phyloP scores from a whole-genome alignment of 106 monocot species.

The Acorus gramineus region DNA sequence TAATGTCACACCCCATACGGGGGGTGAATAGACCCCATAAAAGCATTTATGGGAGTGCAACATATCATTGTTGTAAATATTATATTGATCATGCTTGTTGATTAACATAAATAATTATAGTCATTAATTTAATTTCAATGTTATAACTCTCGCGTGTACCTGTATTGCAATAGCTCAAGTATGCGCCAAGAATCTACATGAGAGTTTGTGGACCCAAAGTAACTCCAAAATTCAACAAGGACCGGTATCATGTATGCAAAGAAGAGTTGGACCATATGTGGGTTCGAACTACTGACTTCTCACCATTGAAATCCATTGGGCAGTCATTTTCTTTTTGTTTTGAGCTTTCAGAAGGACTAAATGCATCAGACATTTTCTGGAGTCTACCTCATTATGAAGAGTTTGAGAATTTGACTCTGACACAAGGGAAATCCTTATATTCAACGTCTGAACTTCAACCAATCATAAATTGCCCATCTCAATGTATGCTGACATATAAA shows the following conservation, averaged over 20 bases:
- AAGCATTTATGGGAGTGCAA: no score
- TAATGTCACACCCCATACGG: no score
- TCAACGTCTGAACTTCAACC: slow-evolving; percentile 43
- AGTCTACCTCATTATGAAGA: slow-evolving; percentile 37
- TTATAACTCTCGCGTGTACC: slow-evolving; percentile 3
- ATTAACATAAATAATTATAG: neutral
- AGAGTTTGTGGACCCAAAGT: slow-evolving; percentile 25
- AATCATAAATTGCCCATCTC: slow-evolving; percentile 29
- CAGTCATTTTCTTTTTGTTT: slow-evolving; percentile 47
- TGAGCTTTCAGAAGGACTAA: slow-evolving; percentile 26
- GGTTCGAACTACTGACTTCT: slow-evolving; percentile 80
- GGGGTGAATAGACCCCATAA: no score
- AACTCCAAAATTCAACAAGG: slow-evolving; percentile 25
- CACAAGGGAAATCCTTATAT: slow-evolving; percentile 4
- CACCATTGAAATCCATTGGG: slow-evolving; percentile 48
- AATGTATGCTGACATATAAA: slow-evolving; percentile 41
- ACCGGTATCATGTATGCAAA: slow-evolving; percentile 53
- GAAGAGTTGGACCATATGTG: slow-evolving; percentile 50
- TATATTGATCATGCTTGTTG: slow-evolving; percentile 4
- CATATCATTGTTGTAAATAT: no score
- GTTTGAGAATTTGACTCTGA: slow-evolving; percentile 44
- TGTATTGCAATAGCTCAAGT: slow-evolving; percentile 54
- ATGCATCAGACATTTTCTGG: slow-evolving; percentile 28
- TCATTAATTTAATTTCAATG: neutral
- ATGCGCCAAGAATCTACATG: slow-evolving; percentile 64